Evolutionary conservation across 352 stramenopile species (phyloP), one percentile per base, ranked within the genome.

Genomic region (Phytophthora pluvialis): DNA sequence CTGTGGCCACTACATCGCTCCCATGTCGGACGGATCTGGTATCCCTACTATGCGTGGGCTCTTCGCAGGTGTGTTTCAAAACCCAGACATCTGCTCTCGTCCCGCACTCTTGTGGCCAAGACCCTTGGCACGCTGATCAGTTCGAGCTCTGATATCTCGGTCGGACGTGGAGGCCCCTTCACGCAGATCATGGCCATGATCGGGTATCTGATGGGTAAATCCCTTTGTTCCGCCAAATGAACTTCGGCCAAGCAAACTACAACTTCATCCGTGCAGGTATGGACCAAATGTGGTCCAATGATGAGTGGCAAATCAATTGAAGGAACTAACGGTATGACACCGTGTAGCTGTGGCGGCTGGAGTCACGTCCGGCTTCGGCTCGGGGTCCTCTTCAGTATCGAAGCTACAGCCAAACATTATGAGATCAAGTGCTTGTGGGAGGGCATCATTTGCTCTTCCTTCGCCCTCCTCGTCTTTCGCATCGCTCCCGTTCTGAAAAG

Each of bases 341-440:
- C 9, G 48, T 70, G 55, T 64, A 77, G 88, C 84, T 18, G 83
- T 94, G 21, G 88, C 88, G 0, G 81, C 78, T 44, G 88, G 88
- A 39, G 84, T 94, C 51, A 94, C 88, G 4, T 87, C 88, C 9
- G 89, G 81, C 16, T 94, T 95, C 35, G 88, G 88, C 4, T 91
- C 86, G 88, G 77, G 0, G 77, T 95, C 18, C 68, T 95, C 5
- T 95, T 90, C 53, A 92, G 83, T 31, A 94, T 94, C 33, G 88
- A 95, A 71, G 88, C 90, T 42, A 93, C 86, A 6, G 82, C 86
- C 8, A 86, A 79, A 46, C 89, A 90, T 49, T 95, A 94, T 66
- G 81, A 91, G 58, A 94, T 96, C 73, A 91, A 89, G 51, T 93
- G 81, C 26, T 71, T 95, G 7, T 95, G 87, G 87, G 83, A 94